Evolutionary conservation across 306 rosid species (phyloP), one percentile per base, ranked within the genome.

Genomic region (Fagus sylvatica): DNA sequence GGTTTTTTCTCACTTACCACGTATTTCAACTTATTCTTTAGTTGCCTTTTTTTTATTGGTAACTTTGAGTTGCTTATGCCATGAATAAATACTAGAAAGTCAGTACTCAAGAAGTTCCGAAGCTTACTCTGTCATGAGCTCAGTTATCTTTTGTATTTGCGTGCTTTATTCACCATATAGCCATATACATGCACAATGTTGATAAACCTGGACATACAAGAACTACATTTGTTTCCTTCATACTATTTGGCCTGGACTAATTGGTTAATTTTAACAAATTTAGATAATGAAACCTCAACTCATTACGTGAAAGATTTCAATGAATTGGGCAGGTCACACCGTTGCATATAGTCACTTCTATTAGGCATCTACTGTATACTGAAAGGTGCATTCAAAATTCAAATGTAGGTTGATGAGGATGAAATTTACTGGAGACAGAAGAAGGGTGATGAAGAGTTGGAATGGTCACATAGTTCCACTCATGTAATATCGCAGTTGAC

Each of bases 401-500:
- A 57, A 85, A 76, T 80, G 81, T 83, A 95, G 97, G 98, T 91
- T 80, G 93, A 92, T 71, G 93, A 91, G 86, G 98, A 95, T 88
- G 97, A 91, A 73, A 72, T 85, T 75, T 89, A 84, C 62, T 82
- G 96, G 91, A 91, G 91, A 80, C 86, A 74, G 17, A 87, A 87
- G 76, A 92, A 87, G 81, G 83, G 82, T 76, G 87, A 85, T 33
- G 85, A 84, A 72, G 93, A 93, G 85, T 84, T 85, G 88, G 93
- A 90, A 89, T 86, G 91, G 90, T 82, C 90, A 75, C 89, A 83
- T 80, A 76, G 83, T 91, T 91, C 97, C 87, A 74, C 97, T 86
- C 93, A 78, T 86, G 88, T 89, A 73, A 85, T 91, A 85, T 76
- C 88, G 10, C 96, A 93, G 80, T 79, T 93, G 80, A 85, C 91